Conservation (phyloP, 192 early-diverging fungal species). For the Linnemannia hyalina region DNA sequence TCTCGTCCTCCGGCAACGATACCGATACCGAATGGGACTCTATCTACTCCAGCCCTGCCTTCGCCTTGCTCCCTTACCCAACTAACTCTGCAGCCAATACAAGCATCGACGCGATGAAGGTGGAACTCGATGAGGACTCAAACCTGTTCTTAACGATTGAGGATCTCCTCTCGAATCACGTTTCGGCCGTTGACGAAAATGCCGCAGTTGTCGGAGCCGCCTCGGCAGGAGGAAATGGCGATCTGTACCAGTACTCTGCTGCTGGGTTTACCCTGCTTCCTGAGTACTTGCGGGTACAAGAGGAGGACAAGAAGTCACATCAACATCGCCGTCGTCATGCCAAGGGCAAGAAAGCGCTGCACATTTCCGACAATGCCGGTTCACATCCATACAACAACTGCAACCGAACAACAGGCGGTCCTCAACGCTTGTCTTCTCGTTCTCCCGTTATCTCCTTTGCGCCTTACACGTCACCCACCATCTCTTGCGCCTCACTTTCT, state of each 20-base stretch:
- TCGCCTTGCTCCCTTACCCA: not conserved
- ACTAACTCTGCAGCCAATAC: not conserved
- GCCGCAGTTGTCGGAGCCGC: not conserved
- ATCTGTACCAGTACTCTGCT: not conserved
- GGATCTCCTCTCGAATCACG: not conserved
- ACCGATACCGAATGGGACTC: not conserved
- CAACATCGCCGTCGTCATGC: not conserved
- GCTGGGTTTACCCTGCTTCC: conserved; percentile 1
- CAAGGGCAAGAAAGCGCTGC: not conserved
- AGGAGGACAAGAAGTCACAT: not conserved
- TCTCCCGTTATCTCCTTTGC: conserved; percentile 7
- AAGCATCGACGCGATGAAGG: not conserved
- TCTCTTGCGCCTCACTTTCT: not conserved
- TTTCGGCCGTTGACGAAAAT: not conserved
- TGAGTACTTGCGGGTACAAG: not conserved
- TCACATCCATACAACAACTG: not conserved
- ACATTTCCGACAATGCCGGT: not conserved
- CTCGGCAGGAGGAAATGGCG: not conserved
- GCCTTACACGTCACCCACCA: conserved; percentile 11
- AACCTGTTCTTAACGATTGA: not conserved
- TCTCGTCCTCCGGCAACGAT: conserved; percentile 3
- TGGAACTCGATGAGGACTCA: conserved; percentile 10
- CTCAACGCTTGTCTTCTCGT: conserved; percentile 11
- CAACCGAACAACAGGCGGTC: not conserved
- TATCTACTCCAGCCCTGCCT: conserved; percentile 17